phyloP scores from a whole-genome alignment of 768 basidiomycete genomes.

The Zangia roseola region DNA sequence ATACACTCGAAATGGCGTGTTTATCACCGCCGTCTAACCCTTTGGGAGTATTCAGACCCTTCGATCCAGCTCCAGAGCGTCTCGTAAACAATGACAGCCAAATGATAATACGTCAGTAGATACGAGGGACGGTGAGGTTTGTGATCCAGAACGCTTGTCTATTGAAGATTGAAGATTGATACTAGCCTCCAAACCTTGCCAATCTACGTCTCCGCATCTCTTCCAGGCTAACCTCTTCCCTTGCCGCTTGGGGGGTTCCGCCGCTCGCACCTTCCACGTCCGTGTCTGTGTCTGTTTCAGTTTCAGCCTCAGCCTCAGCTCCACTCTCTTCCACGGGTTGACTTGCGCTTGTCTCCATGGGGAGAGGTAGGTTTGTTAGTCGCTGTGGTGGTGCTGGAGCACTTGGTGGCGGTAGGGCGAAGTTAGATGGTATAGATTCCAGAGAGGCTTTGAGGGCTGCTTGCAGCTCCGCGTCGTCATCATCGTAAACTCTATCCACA shows the following conservation, averaged over 20 bases:
- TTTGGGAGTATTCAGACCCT: no score
- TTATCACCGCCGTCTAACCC: no score
- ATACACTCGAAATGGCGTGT: no score
- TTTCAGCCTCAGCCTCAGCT: constrained; percentile 34
- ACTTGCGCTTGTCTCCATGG: constrained; percentile 8
- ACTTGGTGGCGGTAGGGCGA: constrained; percentile 37
- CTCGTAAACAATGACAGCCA: neutral
- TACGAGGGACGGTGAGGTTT: neutral
- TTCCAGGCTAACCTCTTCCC: constrained; percentile 51
- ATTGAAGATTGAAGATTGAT: neutral
- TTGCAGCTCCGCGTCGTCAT: constrained; percentile 85
- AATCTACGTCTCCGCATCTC: constrained; percentile 64
- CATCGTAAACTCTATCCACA: constrained; percentile 63
- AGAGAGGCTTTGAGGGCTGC: constrained; percentile 85
- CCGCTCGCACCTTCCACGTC: constrained; percentile 17
- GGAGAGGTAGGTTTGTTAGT: constrained; percentile 7
- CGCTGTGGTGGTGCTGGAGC: constrained; percentile 16
- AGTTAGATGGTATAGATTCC: constrained; percentile 58
- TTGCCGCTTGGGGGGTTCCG: constrained; percentile 10
- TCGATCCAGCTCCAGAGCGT: neutral
- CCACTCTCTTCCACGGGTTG: constrained; percentile 11
- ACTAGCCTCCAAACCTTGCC: constrained; percentile 59
- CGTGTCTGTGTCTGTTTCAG: constrained; percentile 38
- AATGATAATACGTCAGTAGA: neutral
- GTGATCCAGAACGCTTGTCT: neutral